phyloP scores from a whole-genome alignment of 2,329 filamentous ascomycete species.

The Teratosphaeria pseudoeucalypti region DNA sequence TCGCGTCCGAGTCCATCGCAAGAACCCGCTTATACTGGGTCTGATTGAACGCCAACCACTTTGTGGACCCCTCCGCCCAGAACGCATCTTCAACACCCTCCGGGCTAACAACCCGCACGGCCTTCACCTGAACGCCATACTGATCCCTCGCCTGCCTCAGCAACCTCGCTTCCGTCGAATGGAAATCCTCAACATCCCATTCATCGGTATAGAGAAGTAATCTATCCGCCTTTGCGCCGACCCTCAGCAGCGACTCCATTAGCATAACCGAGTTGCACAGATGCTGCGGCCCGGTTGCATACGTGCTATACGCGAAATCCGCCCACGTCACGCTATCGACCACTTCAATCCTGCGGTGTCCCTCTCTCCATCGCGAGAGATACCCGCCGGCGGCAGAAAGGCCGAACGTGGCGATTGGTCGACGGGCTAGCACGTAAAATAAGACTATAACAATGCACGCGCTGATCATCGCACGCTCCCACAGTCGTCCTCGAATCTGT shows the following conservation, averaged over 20 bases:
- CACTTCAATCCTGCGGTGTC: background rate
- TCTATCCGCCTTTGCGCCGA: slow-evolving; percentile 36
- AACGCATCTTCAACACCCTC: slow-evolving; percentile 24
- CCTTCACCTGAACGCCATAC: slow-evolving; percentile 42
- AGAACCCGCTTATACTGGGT: slow-evolving; percentile 51
- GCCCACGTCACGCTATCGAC: slow-evolving; percentile 20
- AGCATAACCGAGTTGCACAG: slow-evolving; percentile 37
- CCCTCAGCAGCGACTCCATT: slow-evolving; percentile 32
- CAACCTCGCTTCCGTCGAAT: slow-evolving; percentile 25
- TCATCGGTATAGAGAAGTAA: slow-evolving; percentile 36
- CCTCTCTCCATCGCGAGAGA: background rate
- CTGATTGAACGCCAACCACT: slow-evolving; percentile 59
- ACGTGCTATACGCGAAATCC: slow-evolving; percentile 33
- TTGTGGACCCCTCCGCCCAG: slow-evolving; percentile 55
- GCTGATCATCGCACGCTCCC: slow-evolving; percentile 1
- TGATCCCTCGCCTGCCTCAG: slow-evolving; percentile 32
- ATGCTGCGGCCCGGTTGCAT: slow-evolving; percentile 32
- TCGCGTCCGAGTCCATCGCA: slow-evolving; percentile 53
- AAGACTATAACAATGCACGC: background rate
- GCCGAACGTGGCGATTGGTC: background rate
- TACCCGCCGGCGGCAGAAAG: background rate
- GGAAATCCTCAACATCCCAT: slow-evolving; percentile 23
- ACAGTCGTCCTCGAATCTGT: background rate
- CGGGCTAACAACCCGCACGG: slow-evolving; percentile 28
- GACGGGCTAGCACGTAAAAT: background rate